Evolutionary conservation across 768 basidiomycete genomes (phyloP).

Genomic region (Pholiota molesta): DNA sequence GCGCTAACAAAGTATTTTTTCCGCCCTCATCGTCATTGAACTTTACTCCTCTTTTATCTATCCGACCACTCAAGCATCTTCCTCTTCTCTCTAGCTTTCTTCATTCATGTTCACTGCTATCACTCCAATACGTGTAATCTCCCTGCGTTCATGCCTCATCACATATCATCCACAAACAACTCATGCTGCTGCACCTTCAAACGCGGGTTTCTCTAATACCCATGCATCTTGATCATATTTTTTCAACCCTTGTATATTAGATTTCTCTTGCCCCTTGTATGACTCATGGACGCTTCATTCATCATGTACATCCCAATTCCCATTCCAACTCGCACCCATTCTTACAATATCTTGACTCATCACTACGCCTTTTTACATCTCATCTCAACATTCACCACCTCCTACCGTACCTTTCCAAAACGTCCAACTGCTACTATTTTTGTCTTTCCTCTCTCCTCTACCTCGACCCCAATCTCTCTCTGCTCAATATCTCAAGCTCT

Average conservation of each 20-base stretch:
- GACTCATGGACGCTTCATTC: neutral
- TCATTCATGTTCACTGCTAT: neutral
- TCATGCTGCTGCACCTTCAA: neutral
- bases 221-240: neutral
- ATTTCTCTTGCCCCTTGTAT: neutral
- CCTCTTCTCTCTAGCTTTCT: neutral
- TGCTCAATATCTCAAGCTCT: neutral
- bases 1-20: slow-evolving; percentile 3
- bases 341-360: neutral
- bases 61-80: neutral
- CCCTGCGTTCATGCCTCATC: neutral
- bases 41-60: neutral
- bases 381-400: neutral
- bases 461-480: neutral
- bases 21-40: neutral
- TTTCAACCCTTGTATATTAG: neutral
- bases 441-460: neutral
- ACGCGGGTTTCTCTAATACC: slow-evolving; percentile 7
- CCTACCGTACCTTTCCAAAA: neutral
- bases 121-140: neutral
- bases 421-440: neutral
- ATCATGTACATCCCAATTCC: neutral
- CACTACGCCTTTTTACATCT: neutral
- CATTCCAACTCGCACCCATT: neutral
- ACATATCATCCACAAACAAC: neutral